Conservation (phyloP, 2,329 filamentous ascomycete genomes). For the Colletotrichum sp. region DNA sequence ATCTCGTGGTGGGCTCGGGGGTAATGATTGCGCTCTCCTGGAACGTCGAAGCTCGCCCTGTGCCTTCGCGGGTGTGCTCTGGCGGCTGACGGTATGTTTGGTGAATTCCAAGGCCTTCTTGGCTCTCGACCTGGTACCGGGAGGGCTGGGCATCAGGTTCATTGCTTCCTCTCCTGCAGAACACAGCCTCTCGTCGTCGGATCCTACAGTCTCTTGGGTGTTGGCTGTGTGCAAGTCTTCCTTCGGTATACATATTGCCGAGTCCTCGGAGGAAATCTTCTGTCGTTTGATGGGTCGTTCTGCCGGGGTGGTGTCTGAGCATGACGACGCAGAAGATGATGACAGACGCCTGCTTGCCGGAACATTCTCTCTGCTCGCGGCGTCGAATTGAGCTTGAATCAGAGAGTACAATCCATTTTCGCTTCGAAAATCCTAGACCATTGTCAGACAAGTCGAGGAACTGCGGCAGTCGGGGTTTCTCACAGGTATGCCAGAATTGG, state of each 20-base stretch:
- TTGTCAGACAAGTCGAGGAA: slow-evolving; percentile 14
- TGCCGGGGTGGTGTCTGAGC: not conserved
- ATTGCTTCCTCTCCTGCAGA: not conserved
- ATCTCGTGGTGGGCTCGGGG: not conserved
- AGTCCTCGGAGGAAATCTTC: slow-evolving; percentile 31
- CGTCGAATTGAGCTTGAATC: slow-evolving; percentile 71
- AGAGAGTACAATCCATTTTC: slow-evolving; percentile 76
- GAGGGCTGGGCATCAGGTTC: not conserved
- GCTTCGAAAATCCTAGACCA: slow-evolving; percentile 69
- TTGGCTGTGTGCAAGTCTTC: not conserved
- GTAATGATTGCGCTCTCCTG: slow-evolving; percentile 3
- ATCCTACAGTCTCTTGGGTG: not conserved
- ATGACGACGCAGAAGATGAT: slow-evolving; percentile 9
- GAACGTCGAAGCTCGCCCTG: not conserved
- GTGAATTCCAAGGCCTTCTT: not conserved
- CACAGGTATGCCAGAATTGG: slow-evolving; percentile 78
- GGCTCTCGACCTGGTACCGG: not conserved
- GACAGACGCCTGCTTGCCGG: not conserved
- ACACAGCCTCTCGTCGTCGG: not conserved
- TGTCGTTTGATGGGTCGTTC: slow-evolving; percentile 36
- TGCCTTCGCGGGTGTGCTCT: not conserved
- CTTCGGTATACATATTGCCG: slow-evolving; percentile 5
- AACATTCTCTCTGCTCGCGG: slow-evolving; percentile 39
- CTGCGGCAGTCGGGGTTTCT: slow-evolving; percentile 28
- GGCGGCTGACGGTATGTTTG: not conserved